phyloP scores from a whole-genome alignment of 768 basidiomycete genomes.

The Suillus hirtellus region DNA sequence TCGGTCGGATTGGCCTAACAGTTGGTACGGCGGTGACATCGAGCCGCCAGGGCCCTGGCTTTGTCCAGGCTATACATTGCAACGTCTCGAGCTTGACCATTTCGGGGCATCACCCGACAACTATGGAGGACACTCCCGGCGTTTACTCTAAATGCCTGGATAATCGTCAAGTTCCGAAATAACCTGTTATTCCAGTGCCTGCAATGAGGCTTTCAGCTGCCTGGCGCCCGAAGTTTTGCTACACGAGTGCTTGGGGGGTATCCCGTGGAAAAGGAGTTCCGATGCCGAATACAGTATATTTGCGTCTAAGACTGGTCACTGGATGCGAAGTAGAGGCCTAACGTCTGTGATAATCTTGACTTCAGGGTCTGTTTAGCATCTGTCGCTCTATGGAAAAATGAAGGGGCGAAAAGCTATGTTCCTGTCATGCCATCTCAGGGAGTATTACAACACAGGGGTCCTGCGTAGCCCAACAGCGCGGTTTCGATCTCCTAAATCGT shows the following conservation, averaged over 20 bases:
- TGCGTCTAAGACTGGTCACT: neutral
- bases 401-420: neutral
- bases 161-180: slow-evolving; percentile 2
- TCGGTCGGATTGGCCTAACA: neutral
- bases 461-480: neutral
- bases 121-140: slow-evolving; percentile 4
- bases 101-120: neutral
- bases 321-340: neutral
- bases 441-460: neutral
- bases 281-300: neutral
- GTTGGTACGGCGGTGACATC: slow-evolving; percentile 8
- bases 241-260: slow-evolving; percentile 3
- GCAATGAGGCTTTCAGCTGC: neutral
- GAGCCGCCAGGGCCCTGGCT: neutral
- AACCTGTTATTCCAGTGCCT: neutral
- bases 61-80: neutral
- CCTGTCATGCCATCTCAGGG: neutral
- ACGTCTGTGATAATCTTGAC: neutral
- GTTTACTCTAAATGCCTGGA: neutral
- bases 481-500: neutral
- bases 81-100: slow-evolving; percentile 7
- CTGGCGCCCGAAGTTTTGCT: neutral
- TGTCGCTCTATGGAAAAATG: neutral
- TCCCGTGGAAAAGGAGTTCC: slow-evolving; percentile 1
- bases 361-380: neutral